phyloP scores from a whole-genome alignment of 2,329 filamentous ascomycete species.

The Fusarium tjaetaba region DNA sequence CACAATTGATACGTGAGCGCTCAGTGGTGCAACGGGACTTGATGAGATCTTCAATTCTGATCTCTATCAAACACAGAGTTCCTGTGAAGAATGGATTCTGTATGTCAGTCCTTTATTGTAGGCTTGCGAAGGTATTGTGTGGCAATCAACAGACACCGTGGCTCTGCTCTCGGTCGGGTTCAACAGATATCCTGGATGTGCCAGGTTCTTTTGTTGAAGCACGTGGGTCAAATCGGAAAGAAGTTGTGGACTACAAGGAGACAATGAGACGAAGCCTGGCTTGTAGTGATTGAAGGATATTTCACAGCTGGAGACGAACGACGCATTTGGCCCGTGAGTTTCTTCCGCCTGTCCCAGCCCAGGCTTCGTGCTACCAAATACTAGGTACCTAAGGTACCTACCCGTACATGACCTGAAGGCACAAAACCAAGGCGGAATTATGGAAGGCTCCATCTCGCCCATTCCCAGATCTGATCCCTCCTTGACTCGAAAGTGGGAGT shows the following conservation, averaged over 20 bases:
- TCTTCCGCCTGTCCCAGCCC: not conserved
- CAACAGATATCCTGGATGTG: not conserved
- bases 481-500: not conserved
- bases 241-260: too few species aligned
- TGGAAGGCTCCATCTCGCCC: not conserved
- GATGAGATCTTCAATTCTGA: rapidly evolving
- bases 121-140: not conserved
- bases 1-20: not conserved
- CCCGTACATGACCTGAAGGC: not conserved
- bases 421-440: not conserved
- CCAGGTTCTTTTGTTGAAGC: not conserved
- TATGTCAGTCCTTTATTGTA: not conserved
- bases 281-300: not conserved
- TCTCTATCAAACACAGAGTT: not conserved
- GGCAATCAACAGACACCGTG: not conserved
- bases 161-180: not conserved
- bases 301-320: not conserved
- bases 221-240: not conserved
- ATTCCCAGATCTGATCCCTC: not conserved
- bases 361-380: not conserved
- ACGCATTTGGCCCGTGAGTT: not conserved
- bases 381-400: too few species aligned
- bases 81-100: rapidly evolving
- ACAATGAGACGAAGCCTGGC: not conserved
- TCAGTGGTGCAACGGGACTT: not conserved